Conservation (phyloP, 108 stramenopile genomes). For the Nitzschia inconspicua region DNA sequence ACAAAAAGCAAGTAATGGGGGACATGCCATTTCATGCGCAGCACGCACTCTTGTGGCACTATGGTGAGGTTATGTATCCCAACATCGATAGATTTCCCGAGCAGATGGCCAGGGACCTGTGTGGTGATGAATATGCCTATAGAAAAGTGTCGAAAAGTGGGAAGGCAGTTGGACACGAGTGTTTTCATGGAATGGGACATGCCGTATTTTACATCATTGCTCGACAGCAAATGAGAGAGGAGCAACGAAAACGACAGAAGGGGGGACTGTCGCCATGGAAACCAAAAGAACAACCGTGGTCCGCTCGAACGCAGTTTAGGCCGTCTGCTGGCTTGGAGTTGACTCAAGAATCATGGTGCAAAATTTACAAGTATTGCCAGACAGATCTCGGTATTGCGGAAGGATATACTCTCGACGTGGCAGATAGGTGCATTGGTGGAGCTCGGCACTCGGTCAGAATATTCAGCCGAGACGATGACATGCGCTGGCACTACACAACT, state of each 20-base stretch:
- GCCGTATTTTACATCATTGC: conserved; percentile 5
- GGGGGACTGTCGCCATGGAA: neutral
- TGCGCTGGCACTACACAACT: too few relatives aligned
- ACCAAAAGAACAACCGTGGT: neutral
- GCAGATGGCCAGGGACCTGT: neutral
- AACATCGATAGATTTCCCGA: too few relatives aligned
- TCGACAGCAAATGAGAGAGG: neutral
- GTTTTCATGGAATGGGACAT: conserved; percentile 6
- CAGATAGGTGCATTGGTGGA: too few relatives aligned
- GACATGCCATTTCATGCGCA: conserved; percentile 9
- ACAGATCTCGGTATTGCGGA: too few relatives aligned
- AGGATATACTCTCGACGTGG: too few relatives aligned
- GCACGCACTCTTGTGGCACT: conserved; percentile 1
- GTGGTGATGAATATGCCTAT: too few relatives aligned
- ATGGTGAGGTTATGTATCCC: too few relatives aligned
- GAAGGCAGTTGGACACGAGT: conserved; percentile 5
- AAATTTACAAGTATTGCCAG: neutral
- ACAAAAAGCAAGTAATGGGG: too few relatives aligned
- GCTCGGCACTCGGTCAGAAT: too few relatives aligned
- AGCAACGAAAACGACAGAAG: too few relatives aligned
- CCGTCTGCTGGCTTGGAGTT: neutral
- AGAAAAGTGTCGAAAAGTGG: too few relatives aligned
- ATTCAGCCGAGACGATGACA: too few relatives aligned
- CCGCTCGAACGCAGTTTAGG: neutral
- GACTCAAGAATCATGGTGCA: neutral